Evolutionary conservation across 169 alveolate species (phyloP).

Genomic region (Plasmodium malariae): DNA sequence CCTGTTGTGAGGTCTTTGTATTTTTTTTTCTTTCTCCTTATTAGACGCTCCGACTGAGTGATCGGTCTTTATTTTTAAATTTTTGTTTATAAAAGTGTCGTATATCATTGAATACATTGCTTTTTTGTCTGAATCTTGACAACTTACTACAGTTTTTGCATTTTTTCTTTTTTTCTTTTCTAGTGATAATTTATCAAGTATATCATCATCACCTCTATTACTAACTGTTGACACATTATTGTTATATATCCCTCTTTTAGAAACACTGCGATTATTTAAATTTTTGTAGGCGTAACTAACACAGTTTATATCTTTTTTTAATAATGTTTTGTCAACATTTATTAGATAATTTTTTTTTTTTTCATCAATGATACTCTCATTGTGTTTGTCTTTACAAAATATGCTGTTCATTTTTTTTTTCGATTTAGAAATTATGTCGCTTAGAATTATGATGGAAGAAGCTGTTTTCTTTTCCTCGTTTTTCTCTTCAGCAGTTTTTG

Average conservation of each 20-base stretch:
- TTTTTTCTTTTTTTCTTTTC: constrained; percentile 32
- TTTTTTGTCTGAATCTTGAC: constrained; percentile 9
- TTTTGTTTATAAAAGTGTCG: constrained; percentile 39
- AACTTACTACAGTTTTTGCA: background rate
- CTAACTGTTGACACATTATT: background rate
- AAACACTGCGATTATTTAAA: constrained; percentile 2
- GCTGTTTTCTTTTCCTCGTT: background rate
- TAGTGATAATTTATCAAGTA: background rate
- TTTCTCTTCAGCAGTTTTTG: background rate
- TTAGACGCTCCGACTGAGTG: background rate
- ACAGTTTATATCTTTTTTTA: constrained; percentile 34
- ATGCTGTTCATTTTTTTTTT: background rate
- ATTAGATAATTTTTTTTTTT: constrained; percentile 6
- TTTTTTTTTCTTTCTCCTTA: background rate
- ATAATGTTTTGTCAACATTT: constrained; percentile 36
- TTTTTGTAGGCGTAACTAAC: constrained; percentile 42
- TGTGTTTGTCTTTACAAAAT: background rate
- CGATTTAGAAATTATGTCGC: background rate
- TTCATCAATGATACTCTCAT: background rate
- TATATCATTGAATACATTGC: constrained; percentile 15
- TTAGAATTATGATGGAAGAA: background rate
- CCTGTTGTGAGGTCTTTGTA: background rate
- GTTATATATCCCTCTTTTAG: background rate
- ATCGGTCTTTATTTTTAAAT: background rate
- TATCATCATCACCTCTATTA: background rate